Evolutionary conservation across 768 basidiomycete genomes (phyloP), one percentile per base, ranked within the genome.

Genomic region (Austroboletus eburneus): DNA sequence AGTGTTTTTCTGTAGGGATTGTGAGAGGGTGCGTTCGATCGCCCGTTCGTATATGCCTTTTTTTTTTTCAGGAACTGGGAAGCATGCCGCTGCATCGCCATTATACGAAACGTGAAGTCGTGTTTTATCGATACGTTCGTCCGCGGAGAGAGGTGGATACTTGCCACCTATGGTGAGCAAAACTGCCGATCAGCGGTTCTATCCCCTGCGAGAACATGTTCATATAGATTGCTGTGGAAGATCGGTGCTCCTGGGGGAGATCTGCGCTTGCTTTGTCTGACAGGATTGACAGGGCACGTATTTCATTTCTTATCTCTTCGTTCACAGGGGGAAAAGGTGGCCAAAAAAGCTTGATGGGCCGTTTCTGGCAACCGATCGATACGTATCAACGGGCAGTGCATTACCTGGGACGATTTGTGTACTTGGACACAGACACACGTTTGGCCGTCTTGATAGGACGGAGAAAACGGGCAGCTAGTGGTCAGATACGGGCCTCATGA

Each of bases 21-120:
- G n/a, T n/a, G n/a, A n/a, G n/a, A n/a, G n/a, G n/a, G n/a, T n/a
- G n/a, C n/a, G n/a, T n/a, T n/a, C n/a, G n/a, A n/a, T n/a, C n/a
- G n/a, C n/a, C n/a, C n/a, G n/a, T n/a, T n/a, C n/a, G n/a, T n/a
- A n/a, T n/a, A n/a, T n/a, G n/a, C n/a, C n/a, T n/a, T n/a, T n/a
- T n/a, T n/a, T n/a, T n/a, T 9, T 43, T 32, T 14, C 42, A 56
- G 54, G 45, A 41, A 51, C 54, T 24, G 49, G 46, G 24, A 39
- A 25, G 24, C 22, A 16, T 2, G 10, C 16, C 12, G 3, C 18
- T 32, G 37, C 17, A 48, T 48, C 17, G 30, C 48, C 23, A 25
- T 40, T 32, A 13, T 14, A 32, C 30, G 10, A 27, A 5, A 5
- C 5, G 10, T 27, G n/a, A n/a, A n/a, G n/a, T n/a, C n/a, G n/a